These are phyloP conservation scores for Anethum foeniculum DNA, from an alignment of 140 eudicot genomes.

Conservation along the genomic window DNA sequence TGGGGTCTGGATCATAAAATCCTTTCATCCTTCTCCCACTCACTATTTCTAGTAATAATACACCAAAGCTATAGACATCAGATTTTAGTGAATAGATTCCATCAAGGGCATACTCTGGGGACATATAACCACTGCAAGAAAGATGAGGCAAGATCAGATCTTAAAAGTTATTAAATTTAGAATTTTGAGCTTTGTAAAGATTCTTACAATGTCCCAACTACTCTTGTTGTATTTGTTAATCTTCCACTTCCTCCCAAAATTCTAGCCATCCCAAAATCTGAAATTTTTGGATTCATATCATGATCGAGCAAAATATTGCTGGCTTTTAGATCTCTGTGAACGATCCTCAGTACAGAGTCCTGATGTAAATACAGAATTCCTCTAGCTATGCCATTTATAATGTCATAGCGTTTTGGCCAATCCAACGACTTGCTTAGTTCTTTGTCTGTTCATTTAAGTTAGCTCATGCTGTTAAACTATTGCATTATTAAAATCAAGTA, in stretches of 20 bases:
- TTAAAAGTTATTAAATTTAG: neutral
- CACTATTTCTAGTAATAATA: slow-evolving; percentile 3
- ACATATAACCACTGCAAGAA: slow-evolving; percentile 6
- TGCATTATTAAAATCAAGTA: neutral
- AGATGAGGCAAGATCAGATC: neutral
- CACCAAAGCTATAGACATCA: slow-evolving; percentile 13
- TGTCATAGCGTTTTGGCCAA: slow-evolving; percentile 36
- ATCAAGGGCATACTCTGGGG: slow-evolving; percentile 12
- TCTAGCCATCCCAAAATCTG: slow-evolving; percentile 50
- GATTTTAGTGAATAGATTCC: slow-evolving; percentile 11
- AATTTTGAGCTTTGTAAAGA: neutral
- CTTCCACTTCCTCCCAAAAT: slow-evolving; percentile 28
- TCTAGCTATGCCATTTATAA: slow-evolving; percentile 38
- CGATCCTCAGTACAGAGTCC: slow-evolving; percentile 38
- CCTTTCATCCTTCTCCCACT: slow-evolving; percentile 2
- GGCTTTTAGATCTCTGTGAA: slow-evolving; percentile 45
- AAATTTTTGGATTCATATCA: slow-evolving; percentile 49
- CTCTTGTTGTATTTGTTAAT: slow-evolving; percentile 4
- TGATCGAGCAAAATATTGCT: slow-evolving; percentile 34
- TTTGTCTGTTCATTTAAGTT: neutral
- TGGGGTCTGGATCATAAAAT: neutral
- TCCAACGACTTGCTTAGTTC: slow-evolving; percentile 11
- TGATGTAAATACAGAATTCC: slow-evolving; percentile 44
- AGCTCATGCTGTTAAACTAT: neutral
- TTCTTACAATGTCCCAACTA: slow-evolving; percentile 12